Percentiles rank a stretch among this genome's conserved stretches.
phyloP scores from a whole-genome alignment of 495 filamentous ascomycete genomes.

The Penicillium maclennaniae region DNA sequence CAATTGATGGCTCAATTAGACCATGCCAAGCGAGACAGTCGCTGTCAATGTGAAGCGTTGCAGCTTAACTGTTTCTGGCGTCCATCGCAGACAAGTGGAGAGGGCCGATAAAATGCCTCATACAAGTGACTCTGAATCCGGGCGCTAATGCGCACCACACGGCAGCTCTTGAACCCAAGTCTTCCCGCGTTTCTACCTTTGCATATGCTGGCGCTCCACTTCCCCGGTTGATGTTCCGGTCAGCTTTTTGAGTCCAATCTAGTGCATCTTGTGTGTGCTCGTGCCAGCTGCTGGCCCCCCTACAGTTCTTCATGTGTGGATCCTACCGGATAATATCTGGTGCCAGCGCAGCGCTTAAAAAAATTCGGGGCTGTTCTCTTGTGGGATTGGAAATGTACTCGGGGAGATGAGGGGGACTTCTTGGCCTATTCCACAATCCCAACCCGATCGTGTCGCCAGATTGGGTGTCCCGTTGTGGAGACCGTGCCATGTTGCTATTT shows the following conservation, averaged over 20 bases:
- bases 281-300: slow-evolving; percentile 6
- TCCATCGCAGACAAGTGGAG: slow-evolving; percentile 8
- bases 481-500: too few relatives aligned
- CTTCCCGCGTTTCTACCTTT: background rate
- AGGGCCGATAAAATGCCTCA: slow-evolving; percentile 20
- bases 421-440: slow-evolving; percentile 11
- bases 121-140: slow-evolving; percentile 5
- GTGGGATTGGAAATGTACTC: background rate
- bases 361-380: background rate
- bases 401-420: background rate
- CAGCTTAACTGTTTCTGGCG: slow-evolving; percentile 11
- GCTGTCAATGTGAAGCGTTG: slow-evolving; percentile 7
- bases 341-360: slow-evolving; percentile 9
- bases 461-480: background rate
- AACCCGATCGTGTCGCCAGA: background rate
- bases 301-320: slow-evolving; percentile 7
- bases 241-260: slow-evolving; percentile 1
- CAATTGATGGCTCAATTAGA: background rate
- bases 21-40: slow-evolving; percentile 14
- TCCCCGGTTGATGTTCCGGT: slow-evolving; percentile 28
- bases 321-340: background rate
- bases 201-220: slow-evolving; percentile 15
- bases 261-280: background rate
- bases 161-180: background rate
- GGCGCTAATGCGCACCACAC: background rate